Base-by-base conservation (phyloP, 768 basidiomycete species). In the Trametes meyenii region DNA sequence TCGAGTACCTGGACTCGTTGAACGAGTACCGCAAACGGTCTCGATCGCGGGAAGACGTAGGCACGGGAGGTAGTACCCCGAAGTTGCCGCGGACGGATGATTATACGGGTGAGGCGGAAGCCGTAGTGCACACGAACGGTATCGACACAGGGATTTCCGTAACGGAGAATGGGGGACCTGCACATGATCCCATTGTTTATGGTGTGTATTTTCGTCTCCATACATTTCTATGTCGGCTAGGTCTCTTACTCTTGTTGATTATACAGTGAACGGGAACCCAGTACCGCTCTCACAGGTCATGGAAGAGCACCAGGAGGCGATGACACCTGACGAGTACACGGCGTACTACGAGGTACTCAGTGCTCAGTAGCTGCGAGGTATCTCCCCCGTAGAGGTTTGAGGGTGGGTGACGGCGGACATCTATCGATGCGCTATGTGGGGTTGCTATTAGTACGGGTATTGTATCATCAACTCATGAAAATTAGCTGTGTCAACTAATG, bases 301-400 rank as follows among this genome's bases (percentile, higher is more conserved):
- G 2, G 95, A 97, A 67, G 96, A 94, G 66, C 89, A 96, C 71
- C 89, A 94, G 68, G 95, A 94, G 49, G 70, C 87, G 67, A 97
- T 97, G 95, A 92, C 92, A 3, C 88, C 92, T 1, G 95, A 96
- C 58, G 95, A 97, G 74, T 96, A 96, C 71, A 86, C 87, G 33
- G 85, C 85, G 36, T 94, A 84, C 75, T 93, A 87, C 70, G 85
- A 90, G 66, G 78, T 92, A 62, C 78, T 69, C n/a, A 62, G 56
- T 5, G 54, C 60, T 35, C 60, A 56, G 14, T 48, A 48, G 35
- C 43, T 50, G 49, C 48, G 24, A 2, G 29, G 35, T 55, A 43
- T 38, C 29, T 35, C 4, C 17, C 33, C 12, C 10, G 23, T 46
- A 3, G 50, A 17, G 36, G 36, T 7, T 24, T 5, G 26, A 6